A percentile compares a stretch with the other conserved stretches of the same genome.
phyloP scores from a whole-genome alignment of 140 eudicot genomes.

The Senecio squalidus region DNA sequence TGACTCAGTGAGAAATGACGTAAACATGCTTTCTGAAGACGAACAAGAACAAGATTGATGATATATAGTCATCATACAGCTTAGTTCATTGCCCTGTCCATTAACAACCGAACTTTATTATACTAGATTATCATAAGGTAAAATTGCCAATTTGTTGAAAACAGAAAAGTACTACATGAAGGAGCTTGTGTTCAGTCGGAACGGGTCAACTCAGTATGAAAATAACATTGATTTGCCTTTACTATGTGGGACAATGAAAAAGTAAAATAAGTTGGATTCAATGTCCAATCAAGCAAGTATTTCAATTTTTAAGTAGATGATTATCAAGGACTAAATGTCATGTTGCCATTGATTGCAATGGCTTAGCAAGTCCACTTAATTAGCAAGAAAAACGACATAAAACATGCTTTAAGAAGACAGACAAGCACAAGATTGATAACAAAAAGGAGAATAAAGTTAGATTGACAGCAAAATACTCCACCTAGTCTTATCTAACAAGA shows the following conservation, averaged over 20 bases:
- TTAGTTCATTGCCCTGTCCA: slow-evolving; percentile 17
- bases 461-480: slow-evolving; percentile 9
- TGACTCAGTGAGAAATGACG: slow-evolving; percentile 14
- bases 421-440: slow-evolving; percentile 14
- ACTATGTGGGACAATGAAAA: background rate
- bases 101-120: background rate
- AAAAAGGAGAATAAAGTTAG: slow-evolving; percentile 6
- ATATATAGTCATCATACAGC: slow-evolving; percentile 26
- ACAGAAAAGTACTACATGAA: too few species aligned
- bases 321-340: slow-evolving; percentile 4
- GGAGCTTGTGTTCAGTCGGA: too few species aligned
- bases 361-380: slow-evolving; percentile 2
- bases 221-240: background rate
- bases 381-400: slow-evolving; percentile 9
- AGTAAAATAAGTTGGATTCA: background rate
- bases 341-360: slow-evolving; percentile 6
- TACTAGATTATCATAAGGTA: too few species aligned
- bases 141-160: too few species aligned
- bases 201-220: too few species aligned
- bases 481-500: background rate
- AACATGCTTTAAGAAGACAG: slow-evolving; percentile 25
- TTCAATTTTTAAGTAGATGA: background rate
- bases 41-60: slow-evolving; percentile 19
- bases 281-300: background rate
- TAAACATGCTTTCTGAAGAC: slow-evolving; percentile 27